Evolutionary conservation across 768 basidiomycete genomes (phyloP), one percentile per base, ranked within the genome.

Genomic region (Rhodosporidiobolus sp.): DNA sequence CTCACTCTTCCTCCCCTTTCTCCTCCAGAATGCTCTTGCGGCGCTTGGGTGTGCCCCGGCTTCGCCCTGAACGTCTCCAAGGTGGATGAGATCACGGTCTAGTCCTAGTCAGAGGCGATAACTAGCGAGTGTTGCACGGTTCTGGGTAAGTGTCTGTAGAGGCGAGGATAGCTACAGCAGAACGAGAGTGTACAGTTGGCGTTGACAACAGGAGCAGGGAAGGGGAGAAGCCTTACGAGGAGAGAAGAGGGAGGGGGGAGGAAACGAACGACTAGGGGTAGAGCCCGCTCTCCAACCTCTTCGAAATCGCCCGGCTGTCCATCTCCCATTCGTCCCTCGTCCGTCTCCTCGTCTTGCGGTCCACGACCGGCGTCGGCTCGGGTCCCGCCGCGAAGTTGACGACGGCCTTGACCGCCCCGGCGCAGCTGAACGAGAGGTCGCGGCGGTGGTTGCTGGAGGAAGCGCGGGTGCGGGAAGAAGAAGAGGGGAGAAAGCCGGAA

Each of bases 31-130:
- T 77, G 76, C 67, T 75, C 73, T 3, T 77, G 74, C 58, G 77
- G 76, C 3, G 74, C 74, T 0, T 77, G 77, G 77, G 75, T 77
- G 20, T 65, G 67, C 56, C 77, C 77, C 3, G 77, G 71, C 9
- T 77, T 77, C 28, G 67, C 68, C 20, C 52, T 77, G 24, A 62
- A 65, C 46, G 74, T 69, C 7, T 66, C 62, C 14, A 69, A 67
- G 24, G 75, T 76, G 3, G 77, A 77, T 49, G 77, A 69, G 56
- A 52, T 63, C 8, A 5, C 56, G 1, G 53, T 55, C 26, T 64
- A 17, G 43, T n/a, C 24, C 8, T 9, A 5, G 14, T 3, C 11
- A 26, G 56, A 34, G 22, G 56, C 35, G 14, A 43, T 43, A 43
- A 43, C 38, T 43, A 43, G 38, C 38, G 38, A 43, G 38, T 14